Conservation (phyloP, 75 land plant genomes). For the Isoetes taiwanensis region DNA sequence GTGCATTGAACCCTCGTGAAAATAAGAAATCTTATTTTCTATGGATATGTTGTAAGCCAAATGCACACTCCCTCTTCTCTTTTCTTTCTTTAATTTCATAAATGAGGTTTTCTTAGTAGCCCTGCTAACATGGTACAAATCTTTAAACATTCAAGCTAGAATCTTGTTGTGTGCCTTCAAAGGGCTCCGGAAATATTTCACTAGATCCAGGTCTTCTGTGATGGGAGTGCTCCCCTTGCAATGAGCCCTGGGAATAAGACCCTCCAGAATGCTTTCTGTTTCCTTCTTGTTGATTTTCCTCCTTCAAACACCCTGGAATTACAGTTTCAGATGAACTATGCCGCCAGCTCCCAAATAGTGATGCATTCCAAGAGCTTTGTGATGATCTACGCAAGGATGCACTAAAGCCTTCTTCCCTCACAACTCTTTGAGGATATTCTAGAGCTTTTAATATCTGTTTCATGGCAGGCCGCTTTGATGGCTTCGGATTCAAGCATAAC, state of each 20-base stretch:
- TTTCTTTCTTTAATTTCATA: too few relatives aligned
- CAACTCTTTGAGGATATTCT: conserved; percentile 84
- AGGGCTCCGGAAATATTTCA: conserved; percentile 5
- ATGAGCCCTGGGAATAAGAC: background rate
- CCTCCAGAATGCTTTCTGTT: background rate
- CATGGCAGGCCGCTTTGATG: conserved; percentile 71
- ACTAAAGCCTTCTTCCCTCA: conserved; percentile 49
- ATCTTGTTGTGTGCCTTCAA: too few relatives aligned
- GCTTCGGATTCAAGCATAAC: conserved; percentile 71
- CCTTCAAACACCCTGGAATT: conserved; percentile 12
- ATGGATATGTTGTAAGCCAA: too few relatives aligned
- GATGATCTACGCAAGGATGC: background rate
- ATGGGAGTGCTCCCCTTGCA: conserved; percentile 8
- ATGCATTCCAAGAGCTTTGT: conserved; percentile 1
- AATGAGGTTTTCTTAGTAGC: too few relatives aligned
- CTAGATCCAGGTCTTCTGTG: background rate
- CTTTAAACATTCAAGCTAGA: too few relatives aligned
- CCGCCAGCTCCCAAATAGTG: conserved; percentile 10
- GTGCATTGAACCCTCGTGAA: too few relatives aligned
- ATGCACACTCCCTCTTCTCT: too few relatives aligned
- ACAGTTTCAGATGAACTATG: conserved; percentile 12
- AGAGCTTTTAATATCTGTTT: conserved; percentile 71
- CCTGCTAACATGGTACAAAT: too few relatives aligned
- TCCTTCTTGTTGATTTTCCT: background rate
- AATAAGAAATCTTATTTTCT: too few relatives aligned